Evolutionary conservation across 1,284 basidiomycete genomes (phyloP).

Genomic region (Fomitopsis palustris): DNA sequence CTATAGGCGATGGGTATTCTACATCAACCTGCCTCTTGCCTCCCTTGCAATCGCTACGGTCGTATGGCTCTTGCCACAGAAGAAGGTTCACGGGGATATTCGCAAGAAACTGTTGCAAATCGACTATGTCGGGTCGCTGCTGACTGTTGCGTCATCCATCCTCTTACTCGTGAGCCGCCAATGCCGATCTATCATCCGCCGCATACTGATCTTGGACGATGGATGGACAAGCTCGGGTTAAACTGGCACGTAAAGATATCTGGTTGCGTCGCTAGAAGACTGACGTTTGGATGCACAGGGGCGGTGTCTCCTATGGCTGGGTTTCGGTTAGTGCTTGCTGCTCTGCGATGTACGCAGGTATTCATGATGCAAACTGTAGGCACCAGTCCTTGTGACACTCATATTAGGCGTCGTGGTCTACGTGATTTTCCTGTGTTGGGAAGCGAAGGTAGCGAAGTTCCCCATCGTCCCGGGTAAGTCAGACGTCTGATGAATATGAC

Average conservation of each 20-base stretch:
- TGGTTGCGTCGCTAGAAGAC: not conserved
- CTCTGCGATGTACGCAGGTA: not conserved
- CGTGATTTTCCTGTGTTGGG: conserved; percentile 38
- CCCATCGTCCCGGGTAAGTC: conserved; percentile 31
- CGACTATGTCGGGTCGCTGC: conserved; percentile 42
- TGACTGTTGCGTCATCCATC: conserved; percentile 35
- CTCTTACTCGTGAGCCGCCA: conserved; percentile 29
- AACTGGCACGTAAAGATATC: not conserved
- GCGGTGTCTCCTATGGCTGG: conserved; percentile 36
- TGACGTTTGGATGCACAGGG: conserved; percentile 14
- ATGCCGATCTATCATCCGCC: too few relatives aligned
- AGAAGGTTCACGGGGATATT: conserved; percentile 34
- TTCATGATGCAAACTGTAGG: not conserved
- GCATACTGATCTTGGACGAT: too few relatives aligned
- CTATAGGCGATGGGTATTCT: conserved; percentile 11
- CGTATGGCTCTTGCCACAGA: conserved; percentile 38
- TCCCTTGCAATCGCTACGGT: conserved; percentile 31
- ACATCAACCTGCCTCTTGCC: conserved; percentile 38
- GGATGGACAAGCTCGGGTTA: not conserved
- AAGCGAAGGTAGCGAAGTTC: conserved; percentile 37
- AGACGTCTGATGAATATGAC: not conserved
- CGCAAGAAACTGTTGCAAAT: conserved; percentile 26
- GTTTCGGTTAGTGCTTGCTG: conserved; percentile 19
- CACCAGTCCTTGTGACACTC: conserved; percentile 36
- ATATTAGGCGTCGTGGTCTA: conserved; percentile 34